These are phyloP conservation scores for Venturiaceae sp. DNA, from an alignment of 2,329 filamentous ascomycete species.

Conservation along the genomic window DNA sequence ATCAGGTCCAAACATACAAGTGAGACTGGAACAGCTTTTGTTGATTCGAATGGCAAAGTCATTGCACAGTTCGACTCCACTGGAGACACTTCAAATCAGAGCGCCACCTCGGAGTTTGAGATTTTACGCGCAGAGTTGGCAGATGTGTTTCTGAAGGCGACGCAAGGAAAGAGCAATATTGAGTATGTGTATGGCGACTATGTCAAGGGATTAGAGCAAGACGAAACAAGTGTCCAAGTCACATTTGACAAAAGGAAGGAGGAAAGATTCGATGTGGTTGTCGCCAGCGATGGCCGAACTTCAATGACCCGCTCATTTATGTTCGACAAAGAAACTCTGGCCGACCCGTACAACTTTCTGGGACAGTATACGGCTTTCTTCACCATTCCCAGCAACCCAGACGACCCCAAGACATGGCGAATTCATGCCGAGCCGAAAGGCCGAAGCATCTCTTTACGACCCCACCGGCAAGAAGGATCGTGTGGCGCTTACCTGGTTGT, in stretches of 20 bases:
- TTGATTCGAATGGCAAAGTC: constrained; percentile 24
- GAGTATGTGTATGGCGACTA: constrained; percentile 23
- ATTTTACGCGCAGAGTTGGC: constrained; percentile 47
- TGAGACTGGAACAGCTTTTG: constrained; percentile 39
- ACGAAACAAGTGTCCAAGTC: constrained; percentile 12
- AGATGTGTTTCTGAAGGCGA: constrained; percentile 6
- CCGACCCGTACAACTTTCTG: constrained; percentile 18
- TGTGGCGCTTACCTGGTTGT: constrained; percentile 11
- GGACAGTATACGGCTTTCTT: constrained; percentile 30
- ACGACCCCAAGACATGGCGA: constrained; percentile 12
- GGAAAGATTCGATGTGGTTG: constrained; percentile 14
- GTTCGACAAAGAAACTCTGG: constrained; percentile 16
- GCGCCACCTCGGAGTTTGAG: constrained; percentile 47
- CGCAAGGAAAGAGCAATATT: constrained; percentile 16
- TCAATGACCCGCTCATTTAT: constrained; percentile 13
- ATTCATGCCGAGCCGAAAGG: constrained; percentile 15
- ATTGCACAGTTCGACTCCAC: constrained; percentile 17
- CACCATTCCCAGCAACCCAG: constrained; percentile 22
- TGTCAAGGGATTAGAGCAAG: constrained; percentile 18
- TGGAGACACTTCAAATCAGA: constrained; percentile 29
- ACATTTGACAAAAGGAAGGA: constrained; percentile 10
- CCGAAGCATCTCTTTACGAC: constrained; percentile 14
- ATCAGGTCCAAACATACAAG: constrained; percentile 31
- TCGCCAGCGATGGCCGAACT: constrained; percentile 16
- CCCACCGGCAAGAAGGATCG: constrained; percentile 13